phyloP scores from a whole-genome alignment of 768 basidiomycete genomes.

The Naganishia friedmannii region DNA sequence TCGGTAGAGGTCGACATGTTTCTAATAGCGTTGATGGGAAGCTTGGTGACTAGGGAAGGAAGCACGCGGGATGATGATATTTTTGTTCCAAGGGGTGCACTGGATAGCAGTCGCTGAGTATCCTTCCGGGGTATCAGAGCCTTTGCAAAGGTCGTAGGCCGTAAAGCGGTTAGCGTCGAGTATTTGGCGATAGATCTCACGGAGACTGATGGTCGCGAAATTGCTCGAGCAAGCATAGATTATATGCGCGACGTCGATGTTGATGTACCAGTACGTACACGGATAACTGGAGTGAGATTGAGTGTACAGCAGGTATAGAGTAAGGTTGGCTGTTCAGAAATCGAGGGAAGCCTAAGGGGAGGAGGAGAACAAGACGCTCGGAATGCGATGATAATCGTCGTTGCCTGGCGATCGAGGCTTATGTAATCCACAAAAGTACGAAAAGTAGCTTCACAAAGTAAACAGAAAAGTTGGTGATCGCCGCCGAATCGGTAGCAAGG shows the following conservation, averaged over 20 bases:
- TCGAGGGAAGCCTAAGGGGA: background rate
- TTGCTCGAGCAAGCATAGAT: slow-evolving; percentile 25
- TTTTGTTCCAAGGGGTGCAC: background rate
- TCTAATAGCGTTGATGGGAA: background rate
- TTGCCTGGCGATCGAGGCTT: slow-evolving; percentile 3
- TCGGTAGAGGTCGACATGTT: slow-evolving; percentile 15
- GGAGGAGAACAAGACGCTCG: background rate
- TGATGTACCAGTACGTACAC: background rate
- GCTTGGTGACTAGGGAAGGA: background rate
- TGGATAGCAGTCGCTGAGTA: background rate
- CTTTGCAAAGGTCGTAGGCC: background rate
- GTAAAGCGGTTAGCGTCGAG: background rate
- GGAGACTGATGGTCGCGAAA: slow-evolving; percentile 3
- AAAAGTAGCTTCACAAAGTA: slow-evolving; percentile 6
- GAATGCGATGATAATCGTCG: background rate
- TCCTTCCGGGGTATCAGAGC: background rate
- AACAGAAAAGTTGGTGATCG: slow-evolving; percentile 20
- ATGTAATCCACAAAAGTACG: too few species aligned
- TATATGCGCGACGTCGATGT: background rate
- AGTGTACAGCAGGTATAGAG: background rate
- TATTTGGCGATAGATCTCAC: slow-evolving; percentile 16
- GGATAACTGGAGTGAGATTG: background rate
- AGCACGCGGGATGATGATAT: background rate
- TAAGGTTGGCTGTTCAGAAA: background rate
- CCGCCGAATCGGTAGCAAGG: background rate